Base-by-base conservation (phyloP, 1,139 yeast genomes). In the Scheffersomyces illinoinensis region DNA sequence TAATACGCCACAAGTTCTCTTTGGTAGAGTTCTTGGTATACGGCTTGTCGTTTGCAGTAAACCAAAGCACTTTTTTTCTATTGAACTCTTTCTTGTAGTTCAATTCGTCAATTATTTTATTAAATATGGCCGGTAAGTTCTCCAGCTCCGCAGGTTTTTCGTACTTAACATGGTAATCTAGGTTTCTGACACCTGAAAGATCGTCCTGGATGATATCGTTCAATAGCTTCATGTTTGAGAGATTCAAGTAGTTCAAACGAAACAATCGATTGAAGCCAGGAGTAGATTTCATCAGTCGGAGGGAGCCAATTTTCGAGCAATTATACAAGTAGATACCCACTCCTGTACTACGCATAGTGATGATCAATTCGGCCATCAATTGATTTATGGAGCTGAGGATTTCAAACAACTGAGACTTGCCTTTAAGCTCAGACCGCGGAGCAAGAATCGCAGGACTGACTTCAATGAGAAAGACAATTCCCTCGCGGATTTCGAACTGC, bases 271-370 rank as follows among this genome's bases (percentile, higher is more conserved):
- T 65, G 48, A 80, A 66, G 1, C 76, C 77, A 0, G 70, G 62
- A 0, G 73, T 71, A 4, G 55, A 18, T 50, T 71, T 71, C 54
- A 74, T 68, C 58, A 69, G 76, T 47, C 74, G 77, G 12, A 59
- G 39, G 1, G 66, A 62, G 8, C 67, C 67, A 5, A 74, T 59
- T 61, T 67, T 61, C 55, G 64, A 71, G 62, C 87, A 78, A 65
- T 88, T 85, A 71, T 85, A 86, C 26, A 89, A 70, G 66, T 85
- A 88, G 54, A 89, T 81, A 0, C 93, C 93, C 47, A 89, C 75
- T 0, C 92, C 93, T 0, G 92, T 85, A 59, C 78, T 79, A 2
- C 90, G 89, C 58, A 84, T 71, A 0, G 88, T 80, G 51, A 87
- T 85, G 1, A 87, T 82, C 60, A 88, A 73, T 53, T 85, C 88